Conservation (phyloP, 148 eudicot genomes). For the Camellia granthamiana region DNA sequence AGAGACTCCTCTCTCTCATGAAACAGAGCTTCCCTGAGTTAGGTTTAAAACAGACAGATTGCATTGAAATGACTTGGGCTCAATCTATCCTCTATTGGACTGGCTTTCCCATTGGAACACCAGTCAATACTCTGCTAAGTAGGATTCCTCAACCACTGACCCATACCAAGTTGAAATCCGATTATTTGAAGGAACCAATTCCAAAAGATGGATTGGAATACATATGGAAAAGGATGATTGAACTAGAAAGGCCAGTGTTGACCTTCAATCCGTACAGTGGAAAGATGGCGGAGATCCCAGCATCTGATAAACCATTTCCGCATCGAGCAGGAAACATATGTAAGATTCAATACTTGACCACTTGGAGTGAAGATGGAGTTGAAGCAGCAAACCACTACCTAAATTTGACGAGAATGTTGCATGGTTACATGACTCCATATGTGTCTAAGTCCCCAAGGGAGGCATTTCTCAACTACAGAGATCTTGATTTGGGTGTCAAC, state of each 20-base stretch:
- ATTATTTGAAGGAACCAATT: slow-evolving; percentile 28
- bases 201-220: slow-evolving; percentile 26
- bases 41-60: slow-evolving; percentile 22
- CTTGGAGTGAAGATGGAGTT: slow-evolving; percentile 24
- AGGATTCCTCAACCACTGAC: slow-evolving; percentile 13
- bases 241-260: slow-evolving; percentile 23
- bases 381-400: slow-evolving; percentile 7
- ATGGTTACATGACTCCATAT: slow-evolving; percentile 27
- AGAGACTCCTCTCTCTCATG: slow-evolving; percentile 18
- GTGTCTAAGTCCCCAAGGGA: slow-evolving; percentile 31
- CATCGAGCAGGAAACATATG: slow-evolving; percentile 35
- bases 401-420: slow-evolving; percentile 19
- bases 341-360: slow-evolving; percentile 24
- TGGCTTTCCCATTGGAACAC: slow-evolving; percentile 24
- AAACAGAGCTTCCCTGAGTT: slow-evolving; percentile 28
- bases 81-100: slow-evolving; percentile 23
- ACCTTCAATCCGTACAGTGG: slow-evolving; percentile 33
- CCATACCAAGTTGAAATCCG: slow-evolving; percentile 29
- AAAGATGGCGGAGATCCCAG: slow-evolving; percentile 24
- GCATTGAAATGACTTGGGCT: slow-evolving; percentile 30
- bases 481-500: slow-evolving; percentile 29
- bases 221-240: slow-evolving; percentile 32
- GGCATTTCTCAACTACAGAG: slow-evolving; percentile 34
- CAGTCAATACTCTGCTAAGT: slow-evolving; percentile 18
- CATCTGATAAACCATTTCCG: slow-evolving; percentile 28